A percentile compares a stretch with the other conserved stretches of the same genome.
These are phyloP conservation scores for Russula ochroleuca DNA, from an alignment of 768 basidiomycete genomes.

Conservation along the genomic window DNA sequence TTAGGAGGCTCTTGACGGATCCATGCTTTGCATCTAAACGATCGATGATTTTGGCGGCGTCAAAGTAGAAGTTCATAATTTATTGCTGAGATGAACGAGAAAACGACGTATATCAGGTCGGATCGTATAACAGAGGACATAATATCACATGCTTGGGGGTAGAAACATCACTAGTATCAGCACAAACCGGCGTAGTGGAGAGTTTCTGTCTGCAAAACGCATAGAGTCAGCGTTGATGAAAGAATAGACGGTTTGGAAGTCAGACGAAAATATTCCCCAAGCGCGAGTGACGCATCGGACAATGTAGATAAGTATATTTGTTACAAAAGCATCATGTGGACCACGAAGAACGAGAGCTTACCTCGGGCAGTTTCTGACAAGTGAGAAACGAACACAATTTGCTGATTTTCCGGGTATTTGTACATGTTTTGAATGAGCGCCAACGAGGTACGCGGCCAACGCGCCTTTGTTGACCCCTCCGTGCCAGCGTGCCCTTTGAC, in stretches of 20 bases:
- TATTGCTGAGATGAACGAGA: slow-evolving; percentile 21
- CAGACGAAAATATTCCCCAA: slow-evolving; percentile 42
- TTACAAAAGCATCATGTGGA: slow-evolving; percentile 48
- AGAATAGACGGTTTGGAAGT: slow-evolving; percentile 5
- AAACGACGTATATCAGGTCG: slow-evolving; percentile 16
- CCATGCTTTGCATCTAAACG: slow-evolving; percentile 84
- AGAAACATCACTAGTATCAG: slow-evolving; percentile 17
- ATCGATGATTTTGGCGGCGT: slow-evolving; percentile 78
- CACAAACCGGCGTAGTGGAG: not conserved
- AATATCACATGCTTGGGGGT: slow-evolving; percentile 16
- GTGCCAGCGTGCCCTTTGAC: slow-evolving; percentile 5
- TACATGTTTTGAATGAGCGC: slow-evolving; percentile 12
- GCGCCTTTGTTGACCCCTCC: not conserved
- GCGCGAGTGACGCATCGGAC: slow-evolving; percentile 55
- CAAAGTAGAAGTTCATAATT: slow-evolving; percentile 93
- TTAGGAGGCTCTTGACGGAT: slow-evolving; percentile 84
- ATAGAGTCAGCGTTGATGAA: slow-evolving; percentile 2
- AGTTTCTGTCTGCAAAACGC: not conserved
- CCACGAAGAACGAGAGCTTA: slow-evolving; percentile 14
- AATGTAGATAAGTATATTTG: slow-evolving; percentile 80
- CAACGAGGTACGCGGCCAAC: not conserved
- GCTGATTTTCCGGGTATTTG: slow-evolving; percentile 5
- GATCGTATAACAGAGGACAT: slow-evolving; percentile 3
- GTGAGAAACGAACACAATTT: not conserved
- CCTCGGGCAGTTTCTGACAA: not conserved